Base-by-base conservation (phyloP, 148 eudicot species). In the Rhododendron ovatum region DNA sequence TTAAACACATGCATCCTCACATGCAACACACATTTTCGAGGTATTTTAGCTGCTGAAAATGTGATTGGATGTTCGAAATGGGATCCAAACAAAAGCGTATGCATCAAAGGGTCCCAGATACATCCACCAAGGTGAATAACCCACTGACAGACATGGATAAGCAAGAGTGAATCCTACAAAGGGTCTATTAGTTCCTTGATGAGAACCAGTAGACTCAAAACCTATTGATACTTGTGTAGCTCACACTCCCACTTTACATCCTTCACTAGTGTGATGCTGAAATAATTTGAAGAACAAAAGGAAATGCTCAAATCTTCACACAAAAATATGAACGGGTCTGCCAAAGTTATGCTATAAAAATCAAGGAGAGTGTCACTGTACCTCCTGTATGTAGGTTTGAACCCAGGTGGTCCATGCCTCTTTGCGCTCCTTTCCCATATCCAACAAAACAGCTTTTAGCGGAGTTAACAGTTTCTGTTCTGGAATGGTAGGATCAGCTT, bases 381-480 rank as follows among this genome's bases (percentile, higher is more conserved):
- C 99, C 99, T 97, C 99, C 65, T 93, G 91, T 74, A 93, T 89
- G 91, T 97, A 97, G 47, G 91, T 87, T 85, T 90, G 92, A 59
- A 97, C 90, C 99, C 99, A 97, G 88, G 93, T 92, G 84, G 93
- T 95, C 99, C 99, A 97, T 47, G 99, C 99, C 87, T 94, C 98
- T 90, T 93, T 94, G 73, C 99, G 95, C 89, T 97, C 99, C 91
- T 93, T 89, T 87, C 99, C 99, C 59, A 97, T 97, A 90, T 97
- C 98, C 88, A 97, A 88, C 84, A 97, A 89, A 86, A 88, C 99
- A 82, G 99, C 98, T 90, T 97, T 97, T 80, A 97, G 88, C 51
- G 99, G 98, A 37, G 86, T 85, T 89, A 95, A 81, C 83, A 97
- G 87, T 75, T 97, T 89, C 80, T 88, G 83, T 86, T 95, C 98